These are phyloP conservation scores for Helicocarpus griseus DNA, from an alignment of 2,329 filamentous ascomycete genomes.

Conservation along the genomic window DNA sequence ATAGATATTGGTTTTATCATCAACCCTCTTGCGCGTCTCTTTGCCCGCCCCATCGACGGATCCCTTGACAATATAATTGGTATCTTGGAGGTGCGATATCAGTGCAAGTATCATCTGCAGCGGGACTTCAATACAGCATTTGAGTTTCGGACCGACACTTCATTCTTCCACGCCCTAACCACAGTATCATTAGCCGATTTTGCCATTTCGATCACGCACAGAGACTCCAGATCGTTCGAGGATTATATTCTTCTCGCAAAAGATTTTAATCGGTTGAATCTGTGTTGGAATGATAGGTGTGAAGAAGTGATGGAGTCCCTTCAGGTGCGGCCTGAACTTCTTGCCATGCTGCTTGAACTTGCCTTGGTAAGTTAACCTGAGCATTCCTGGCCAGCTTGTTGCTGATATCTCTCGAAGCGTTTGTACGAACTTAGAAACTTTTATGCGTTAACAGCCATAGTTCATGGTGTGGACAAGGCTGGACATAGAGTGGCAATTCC, in stretches of 20 bases:
- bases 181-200: background rate
- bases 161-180: background rate
- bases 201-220: background rate
- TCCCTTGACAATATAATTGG: background rate
- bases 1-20: background rate
- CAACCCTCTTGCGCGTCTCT: background rate
- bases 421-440: background rate
- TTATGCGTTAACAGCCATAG: background rate
- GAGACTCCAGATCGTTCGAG: background rate
- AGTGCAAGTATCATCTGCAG: background rate
- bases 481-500: background rate
- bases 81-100: background rate
- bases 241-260: background rate
- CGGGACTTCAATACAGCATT: background rate
- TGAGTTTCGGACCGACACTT: background rate
- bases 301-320: background rate
- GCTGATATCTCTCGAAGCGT: background rate
- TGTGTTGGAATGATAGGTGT: background rate
- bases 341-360: background rate
- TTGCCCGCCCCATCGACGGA: background rate
- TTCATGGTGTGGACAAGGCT: background rate
- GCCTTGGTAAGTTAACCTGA: background rate
- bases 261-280: background rate
- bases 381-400: background rate
- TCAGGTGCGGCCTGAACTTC: background rate